phyloP scores from a whole-genome alignment of 2,329 filamentous ascomycete genomes.

The Onygenales sp. region DNA sequence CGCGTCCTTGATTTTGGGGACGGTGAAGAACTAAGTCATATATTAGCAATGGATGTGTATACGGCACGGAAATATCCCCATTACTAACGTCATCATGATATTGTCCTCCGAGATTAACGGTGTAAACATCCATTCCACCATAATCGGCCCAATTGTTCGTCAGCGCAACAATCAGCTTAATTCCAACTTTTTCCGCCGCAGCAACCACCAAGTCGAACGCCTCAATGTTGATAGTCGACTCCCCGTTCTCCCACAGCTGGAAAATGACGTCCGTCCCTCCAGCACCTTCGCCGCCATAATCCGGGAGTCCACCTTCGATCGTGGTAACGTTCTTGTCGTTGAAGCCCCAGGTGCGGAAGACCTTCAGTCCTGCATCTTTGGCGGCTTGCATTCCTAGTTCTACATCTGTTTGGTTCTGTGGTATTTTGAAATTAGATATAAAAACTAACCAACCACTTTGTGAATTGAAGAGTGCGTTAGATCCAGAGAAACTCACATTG shows the following conservation, averaged over 20 bases:
- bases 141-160: constrained; percentile 54
- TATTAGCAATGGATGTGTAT: constrained; percentile 29
- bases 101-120: constrained; percentile 31
- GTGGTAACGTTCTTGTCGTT: constrained; percentile 48
- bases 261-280: constrained; percentile 35
- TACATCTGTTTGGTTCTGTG: constrained; percentile 39
- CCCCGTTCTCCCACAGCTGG: constrained; percentile 41
- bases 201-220: constrained; percentile 45
- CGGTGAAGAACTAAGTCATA: constrained; percentile 34
- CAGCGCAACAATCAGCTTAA: constrained; percentile 46
- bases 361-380: constrained; percentile 41
- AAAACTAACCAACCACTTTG: background rate
- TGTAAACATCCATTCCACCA: constrained; percentile 52
- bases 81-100: constrained; percentile 4
- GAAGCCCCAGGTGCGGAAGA: constrained; percentile 51
- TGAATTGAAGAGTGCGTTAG: background rate
- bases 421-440: background rate
- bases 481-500: constrained; percentile 28
- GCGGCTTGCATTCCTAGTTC: constrained; percentile 37
- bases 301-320: constrained; percentile 35
- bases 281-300: constrained; percentile 36
- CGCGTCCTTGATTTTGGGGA: constrained; percentile 42
- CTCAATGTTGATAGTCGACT: constrained; percentile 34
- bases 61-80: background rate
- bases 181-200: constrained; percentile 39